Evolutionary conservation across 441 rosid species (phyloP).

Genomic region (Adansonia rubrostipa): DNA sequence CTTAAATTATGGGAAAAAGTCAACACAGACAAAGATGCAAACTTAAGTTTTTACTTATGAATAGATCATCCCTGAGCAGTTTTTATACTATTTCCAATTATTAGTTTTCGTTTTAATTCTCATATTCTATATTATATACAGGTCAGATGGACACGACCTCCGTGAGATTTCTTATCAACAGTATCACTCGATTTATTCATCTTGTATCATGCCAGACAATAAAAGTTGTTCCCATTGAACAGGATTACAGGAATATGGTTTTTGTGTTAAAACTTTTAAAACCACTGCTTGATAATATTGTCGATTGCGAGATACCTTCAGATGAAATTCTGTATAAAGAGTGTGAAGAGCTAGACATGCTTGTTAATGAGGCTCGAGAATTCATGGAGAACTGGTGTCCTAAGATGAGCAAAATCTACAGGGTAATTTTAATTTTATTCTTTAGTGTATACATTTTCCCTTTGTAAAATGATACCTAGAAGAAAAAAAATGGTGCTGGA

Average conservation of each 20-base stretch:
- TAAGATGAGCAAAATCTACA: constrained; percentile 71
- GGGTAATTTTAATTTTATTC: constrained; percentile 51
- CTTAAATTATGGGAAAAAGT: constrained; percentile 19
- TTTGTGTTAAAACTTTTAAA: constrained; percentile 71
- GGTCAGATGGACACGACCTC: constrained; percentile 69
- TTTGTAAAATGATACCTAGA: neutral
- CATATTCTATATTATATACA: constrained; percentile 28
- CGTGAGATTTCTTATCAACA: constrained; percentile 76
- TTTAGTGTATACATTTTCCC: constrained; percentile 1
- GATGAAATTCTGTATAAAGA: constrained; percentile 58
- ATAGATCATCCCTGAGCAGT: neutral
- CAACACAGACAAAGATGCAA: neutral
- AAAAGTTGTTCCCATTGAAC: constrained; percentile 54
- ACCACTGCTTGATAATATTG: constrained; percentile 74
- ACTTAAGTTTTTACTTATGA: constrained; percentile 21
- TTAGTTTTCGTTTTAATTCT: neutral
- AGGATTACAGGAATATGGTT: constrained; percentile 58
- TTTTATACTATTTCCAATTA: neutral
- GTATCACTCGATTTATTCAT: constrained; percentile 83
- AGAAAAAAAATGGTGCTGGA: neutral
- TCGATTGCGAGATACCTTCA: constrained; percentile 58
- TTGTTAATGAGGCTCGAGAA: constrained; percentile 79
- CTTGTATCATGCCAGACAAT: constrained; percentile 77
- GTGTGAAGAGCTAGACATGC: constrained; percentile 73
- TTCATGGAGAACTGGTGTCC: constrained; percentile 77